Conservation (phyloP, 148 eudicot species). For the Rhododendron williamsianum region DNA sequence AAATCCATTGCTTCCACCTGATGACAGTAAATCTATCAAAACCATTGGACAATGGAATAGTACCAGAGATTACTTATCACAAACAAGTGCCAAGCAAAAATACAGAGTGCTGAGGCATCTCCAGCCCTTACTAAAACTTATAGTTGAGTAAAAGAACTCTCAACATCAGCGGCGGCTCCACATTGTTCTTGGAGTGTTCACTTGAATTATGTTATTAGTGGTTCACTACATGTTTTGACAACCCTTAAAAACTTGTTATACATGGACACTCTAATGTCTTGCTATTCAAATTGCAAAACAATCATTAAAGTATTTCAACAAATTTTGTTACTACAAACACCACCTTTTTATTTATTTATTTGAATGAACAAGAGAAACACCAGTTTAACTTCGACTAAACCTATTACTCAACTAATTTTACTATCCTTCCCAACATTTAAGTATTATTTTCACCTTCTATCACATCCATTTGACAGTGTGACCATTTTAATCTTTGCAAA, state of each 20-base stretch:
- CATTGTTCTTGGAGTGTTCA: neutral
- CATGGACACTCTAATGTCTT: neutral
- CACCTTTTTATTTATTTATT: too few species aligned
- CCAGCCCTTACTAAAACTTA: neutral
- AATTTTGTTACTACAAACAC: too few species aligned
- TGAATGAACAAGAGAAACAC: too few species aligned
- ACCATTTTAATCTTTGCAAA: too few species aligned
- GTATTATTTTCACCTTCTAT: too few species aligned
- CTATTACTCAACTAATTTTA: neutral
- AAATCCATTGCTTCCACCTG: slow-evolving; percentile 14
- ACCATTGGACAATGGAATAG: neutral
- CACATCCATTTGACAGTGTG: too few species aligned
- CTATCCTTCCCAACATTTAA: neutral
- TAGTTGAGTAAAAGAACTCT: neutral
- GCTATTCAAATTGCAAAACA: neutral
- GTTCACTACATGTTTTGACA: neutral
- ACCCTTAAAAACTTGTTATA: neutral
- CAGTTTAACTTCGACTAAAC: neutral
- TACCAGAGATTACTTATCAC: neutral
- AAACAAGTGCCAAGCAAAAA: neutral
- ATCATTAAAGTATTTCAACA: too few species aligned
- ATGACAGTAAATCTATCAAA: neutral
- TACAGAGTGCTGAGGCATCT: slow-evolving; percentile 2
- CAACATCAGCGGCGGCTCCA: neutral
- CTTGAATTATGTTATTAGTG: neutral